phyloP scores from a whole-genome alignment of 768 basidiomycete species.

The Pleurotus giganteus region DNA sequence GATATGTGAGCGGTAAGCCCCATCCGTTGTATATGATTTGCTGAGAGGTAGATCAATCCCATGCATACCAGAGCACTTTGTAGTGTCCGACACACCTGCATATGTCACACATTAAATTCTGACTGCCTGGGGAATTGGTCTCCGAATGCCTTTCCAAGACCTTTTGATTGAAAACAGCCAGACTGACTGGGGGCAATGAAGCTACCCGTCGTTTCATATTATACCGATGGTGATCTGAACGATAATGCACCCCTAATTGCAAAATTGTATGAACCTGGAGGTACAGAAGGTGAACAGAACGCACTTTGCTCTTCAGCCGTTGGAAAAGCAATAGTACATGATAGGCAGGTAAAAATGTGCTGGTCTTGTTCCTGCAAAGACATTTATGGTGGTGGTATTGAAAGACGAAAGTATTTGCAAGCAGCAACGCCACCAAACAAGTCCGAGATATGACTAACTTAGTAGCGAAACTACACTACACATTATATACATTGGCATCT shows the following conservation, averaged over 20 bases:
- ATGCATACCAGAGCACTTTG: conserved; percentile 6
- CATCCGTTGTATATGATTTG: conserved; percentile 86
- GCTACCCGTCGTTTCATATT: conserved; percentile 98
- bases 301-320: conserved; percentile 81
- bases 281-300: conserved; percentile 22
- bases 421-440: background rate
- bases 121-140: conserved; percentile 64
- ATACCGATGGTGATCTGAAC: conserved; percentile 94
- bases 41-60: conserved; percentile 38
- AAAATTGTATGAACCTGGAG: conserved; percentile 9
- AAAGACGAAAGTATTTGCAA: background rate
- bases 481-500: background rate
- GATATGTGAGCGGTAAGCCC: conserved; percentile 85
- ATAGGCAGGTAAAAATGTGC: conserved; percentile 79
- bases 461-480: conserved; percentile 2
- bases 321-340: conserved; percentile 85
- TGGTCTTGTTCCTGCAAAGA: conserved; percentile 9
- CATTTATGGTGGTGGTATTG: background rate
- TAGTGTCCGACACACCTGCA: conserved; percentile 67
- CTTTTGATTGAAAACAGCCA: conserved; percentile 80
- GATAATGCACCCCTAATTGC: conserved; percentile 85
- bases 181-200: conserved; percentile 80
- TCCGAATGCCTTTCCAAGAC: conserved; percentile 76
- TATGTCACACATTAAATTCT: conserved; percentile 58
- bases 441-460: background rate